A percentile compares a stretch with the other conserved stretches of the same genome.
phyloP scores from a whole-genome alignment of 2,329 filamentous ascomycete species.

The Ascocoryne sarcoides region DNA sequence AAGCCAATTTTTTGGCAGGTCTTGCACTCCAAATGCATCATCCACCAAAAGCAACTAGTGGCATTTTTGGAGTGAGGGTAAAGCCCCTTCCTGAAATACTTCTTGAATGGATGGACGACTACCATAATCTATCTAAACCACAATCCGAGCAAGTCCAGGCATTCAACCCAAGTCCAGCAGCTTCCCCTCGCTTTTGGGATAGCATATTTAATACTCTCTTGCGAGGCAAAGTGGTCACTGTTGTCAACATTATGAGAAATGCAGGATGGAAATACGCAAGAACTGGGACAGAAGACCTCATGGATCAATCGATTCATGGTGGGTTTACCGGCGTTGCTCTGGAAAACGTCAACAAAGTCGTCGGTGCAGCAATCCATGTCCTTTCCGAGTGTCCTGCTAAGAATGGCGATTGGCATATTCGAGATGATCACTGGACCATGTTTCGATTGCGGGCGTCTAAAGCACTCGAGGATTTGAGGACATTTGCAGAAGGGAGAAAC shows the following conservation, averaged over 20 bases:
- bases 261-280: slow-evolving; percentile 73
- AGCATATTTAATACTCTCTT: slow-evolving; percentile 65
- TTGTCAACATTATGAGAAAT: slow-evolving; percentile 58
- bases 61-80: slow-evolving; percentile 11
- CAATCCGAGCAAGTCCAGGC: slow-evolving; percentile 58
- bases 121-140: slow-evolving; percentile 63
- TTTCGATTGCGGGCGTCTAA: slow-evolving; percentile 70
- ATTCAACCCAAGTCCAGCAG: slow-evolving; percentile 63
- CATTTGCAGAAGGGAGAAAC: slow-evolving; percentile 69
- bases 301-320: slow-evolving; percentile 44
- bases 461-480: slow-evolving; percentile 60
- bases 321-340: slow-evolving; percentile 65
- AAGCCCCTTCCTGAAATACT: slow-evolving; percentile 66
- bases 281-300: slow-evolving; percentile 51
- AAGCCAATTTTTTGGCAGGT: slow-evolving; percentile 70
- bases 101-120: slow-evolving; percentile 71
- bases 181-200: slow-evolving; percentile 77
- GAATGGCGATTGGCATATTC: slow-evolving; percentile 71
- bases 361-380: slow-evolving; percentile 58
- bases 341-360: slow-evolving; percentile 66
- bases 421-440: slow-evolving; percentile 70
- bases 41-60: slow-evolving; percentile 32
- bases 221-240: slow-evolving; percentile 62
- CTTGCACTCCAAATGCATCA: slow-evolving; percentile 75
- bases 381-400: slow-evolving; percentile 66